Conservation (phyloP, 208 protist genomes). For the Strigomonas galati region DNA sequence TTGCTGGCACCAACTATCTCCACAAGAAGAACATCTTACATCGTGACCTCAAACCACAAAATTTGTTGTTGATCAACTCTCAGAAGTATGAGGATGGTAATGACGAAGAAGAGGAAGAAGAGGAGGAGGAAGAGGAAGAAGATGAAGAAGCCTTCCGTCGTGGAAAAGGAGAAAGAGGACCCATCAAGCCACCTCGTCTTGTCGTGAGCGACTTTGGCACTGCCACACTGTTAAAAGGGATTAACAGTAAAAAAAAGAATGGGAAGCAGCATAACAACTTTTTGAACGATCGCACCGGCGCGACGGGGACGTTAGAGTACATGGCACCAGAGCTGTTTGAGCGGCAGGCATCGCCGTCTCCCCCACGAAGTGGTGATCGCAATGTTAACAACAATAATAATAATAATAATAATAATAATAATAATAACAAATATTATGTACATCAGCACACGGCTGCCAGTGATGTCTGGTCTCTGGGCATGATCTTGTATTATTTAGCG, state of each 20-base stretch:
- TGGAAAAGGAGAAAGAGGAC: neutral
- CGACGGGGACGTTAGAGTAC: conserved; percentile 87
- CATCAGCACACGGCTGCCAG: conserved; percentile 65
- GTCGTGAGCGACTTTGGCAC: conserved; percentile 90
- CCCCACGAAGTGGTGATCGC: neutral
- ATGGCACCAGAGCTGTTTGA: conserved; percentile 89
- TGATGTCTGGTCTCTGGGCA: conserved; percentile 87
- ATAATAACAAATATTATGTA: conserved; percentile 39
- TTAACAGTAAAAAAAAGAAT: conserved; percentile 4
- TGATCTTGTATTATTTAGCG: conserved; percentile 85
- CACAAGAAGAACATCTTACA: conserved; percentile 85
- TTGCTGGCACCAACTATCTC: conserved; percentile 73
- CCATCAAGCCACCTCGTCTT: conserved; percentile 54
- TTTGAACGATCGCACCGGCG: conserved; percentile 63
- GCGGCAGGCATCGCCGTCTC: conserved; percentile 14
- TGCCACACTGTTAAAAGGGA: conserved; percentile 56
- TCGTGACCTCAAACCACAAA: conserved; percentile 89
- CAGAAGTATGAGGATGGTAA: neutral
- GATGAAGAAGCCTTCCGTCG: neutral
- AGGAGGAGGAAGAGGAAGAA: neutral
- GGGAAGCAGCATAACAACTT: neutral
- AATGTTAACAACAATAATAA: conserved; percentile 4
- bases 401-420: neutral
- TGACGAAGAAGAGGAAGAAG: neutral
- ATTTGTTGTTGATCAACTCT: conserved; percentile 61